Evolutionary conservation across 768 basidiomycete species (phyloP), one percentile per base, ranked within the genome.

Genomic region (Russula vinacea): DNA sequence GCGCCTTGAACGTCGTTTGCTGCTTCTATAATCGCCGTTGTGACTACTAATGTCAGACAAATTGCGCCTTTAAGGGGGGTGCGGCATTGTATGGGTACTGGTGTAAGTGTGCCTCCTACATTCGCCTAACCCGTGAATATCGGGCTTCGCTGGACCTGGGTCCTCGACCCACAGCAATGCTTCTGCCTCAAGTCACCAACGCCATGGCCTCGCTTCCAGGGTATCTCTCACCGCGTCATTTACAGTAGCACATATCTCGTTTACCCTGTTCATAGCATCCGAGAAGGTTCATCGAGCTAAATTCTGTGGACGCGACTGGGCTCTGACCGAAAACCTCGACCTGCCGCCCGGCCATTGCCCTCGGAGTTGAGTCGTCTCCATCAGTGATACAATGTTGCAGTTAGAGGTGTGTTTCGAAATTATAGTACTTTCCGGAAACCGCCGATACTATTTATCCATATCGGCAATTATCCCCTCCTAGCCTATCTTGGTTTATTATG

Each of bases 101-200:
- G 35, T 35, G 35, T 35, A 17, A 16, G 50, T 50, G 50, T 32
- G 26, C 29, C 59, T 37, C 32, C n/a, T 24, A 35, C 26, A 59
- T 39, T 51, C 49, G 24, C 35, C n/a, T 17, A 22, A 45, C 49
- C 56, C 56, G 62, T 26, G 56, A 58, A 63, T 45, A 63, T 37
- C 56, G 62, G 62, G 51, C 42, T 45, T 45, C 24, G 50, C 24
- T 44, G 49, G 51, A 51, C 19, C 16, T 62, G 54, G 56, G 5
- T 62, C 49, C 51, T 58, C 40, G 40, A 45, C 29, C 49, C 17
- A 37, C 56, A 45, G 19, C 56, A 57, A 63, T 51, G 62, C 22
- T 56, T 63, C 56, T n/a, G 42, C 56, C 62, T 58, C 62, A 40
- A 59, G 57, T 59, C 44, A 44, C 29, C 57, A 54, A 59, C 44